Percentiles rank a stretch among this genome's conserved stretches.
phyloP scores from a whole-genome alignment of 805 yeast genomes.

The Blastobotrys chiropterorum region DNA sequence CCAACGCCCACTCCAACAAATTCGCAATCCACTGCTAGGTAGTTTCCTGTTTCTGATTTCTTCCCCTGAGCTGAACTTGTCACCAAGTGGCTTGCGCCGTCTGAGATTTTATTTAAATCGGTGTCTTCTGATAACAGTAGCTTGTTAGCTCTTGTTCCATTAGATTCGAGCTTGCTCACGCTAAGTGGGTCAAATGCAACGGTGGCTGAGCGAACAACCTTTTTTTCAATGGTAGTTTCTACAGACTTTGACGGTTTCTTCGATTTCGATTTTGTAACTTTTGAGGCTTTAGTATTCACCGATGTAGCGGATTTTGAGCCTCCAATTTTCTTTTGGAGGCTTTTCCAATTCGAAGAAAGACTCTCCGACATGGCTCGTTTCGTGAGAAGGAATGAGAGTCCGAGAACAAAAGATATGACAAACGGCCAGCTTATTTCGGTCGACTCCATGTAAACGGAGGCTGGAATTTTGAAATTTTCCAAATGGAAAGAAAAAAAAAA shows the following conservation, averaged over 20 bases:
- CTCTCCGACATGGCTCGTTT: not conserved
- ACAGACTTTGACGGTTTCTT: not conserved
- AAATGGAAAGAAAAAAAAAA: too few relatives aligned
- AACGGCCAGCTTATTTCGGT: not conserved
- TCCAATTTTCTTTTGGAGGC: constrained; percentile 12
- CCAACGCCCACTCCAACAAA: constrained; percentile 85
- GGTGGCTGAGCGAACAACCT: not conserved
- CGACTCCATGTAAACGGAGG: not conserved
- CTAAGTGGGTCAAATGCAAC: not conserved
- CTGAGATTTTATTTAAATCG: not conserved
- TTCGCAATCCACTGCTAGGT: constrained; percentile 84
- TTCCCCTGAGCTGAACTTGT: not conserved
- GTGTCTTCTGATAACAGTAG: constrained; percentile 5
- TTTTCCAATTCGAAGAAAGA: constrained; percentile 17
- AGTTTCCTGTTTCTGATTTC: constrained; percentile 54
- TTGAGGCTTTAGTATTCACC: not conserved
- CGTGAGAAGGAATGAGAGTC: not conserved
- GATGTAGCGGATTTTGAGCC: not conserved
- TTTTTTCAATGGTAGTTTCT: not conserved
- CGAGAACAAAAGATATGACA: not conserved
- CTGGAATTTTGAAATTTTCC: not conserved
- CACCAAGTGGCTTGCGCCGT: not conserved
- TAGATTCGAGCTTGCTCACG: not conserved
- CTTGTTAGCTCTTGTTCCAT: not conserved
- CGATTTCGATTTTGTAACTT: not conserved